Evolutionary conservation across 2,329 filamentous ascomycete species (phyloP).

Genomic region (Phialocephala sp.): DNA sequence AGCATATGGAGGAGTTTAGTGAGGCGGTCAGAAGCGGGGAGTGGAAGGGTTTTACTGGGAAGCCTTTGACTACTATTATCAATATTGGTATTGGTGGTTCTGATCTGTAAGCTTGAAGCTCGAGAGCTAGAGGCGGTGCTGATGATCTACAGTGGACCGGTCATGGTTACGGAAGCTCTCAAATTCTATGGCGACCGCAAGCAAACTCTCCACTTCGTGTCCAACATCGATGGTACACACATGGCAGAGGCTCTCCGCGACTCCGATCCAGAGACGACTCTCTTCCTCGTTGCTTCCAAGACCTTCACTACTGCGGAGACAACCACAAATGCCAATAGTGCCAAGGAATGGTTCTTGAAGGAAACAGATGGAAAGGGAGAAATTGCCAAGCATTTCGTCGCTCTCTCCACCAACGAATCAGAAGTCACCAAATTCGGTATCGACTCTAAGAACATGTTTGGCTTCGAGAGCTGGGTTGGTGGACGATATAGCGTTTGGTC

Average conservation of each 20-base stretch:
- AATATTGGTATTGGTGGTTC: constrained; percentile 98
- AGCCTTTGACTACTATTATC: constrained; percentile 95
- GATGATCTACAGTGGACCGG: constrained; percentile 73
- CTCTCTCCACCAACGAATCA: constrained; percentile 91
- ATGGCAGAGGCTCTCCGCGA: constrained; percentile 88
- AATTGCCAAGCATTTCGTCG: constrained; percentile 98
- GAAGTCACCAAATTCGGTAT: constrained; percentile 99
- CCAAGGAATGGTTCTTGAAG: constrained; percentile 96
- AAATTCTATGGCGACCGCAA: constrained; percentile 90
- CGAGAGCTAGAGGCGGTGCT: constrained; percentile 23
- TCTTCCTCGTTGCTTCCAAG: constrained; percentile 98
- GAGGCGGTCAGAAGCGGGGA: constrained; percentile 92
- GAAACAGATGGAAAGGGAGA: constrained; percentile 76
- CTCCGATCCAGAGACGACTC: constrained; percentile 96
- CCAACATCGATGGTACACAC: constrained; percentile 99
- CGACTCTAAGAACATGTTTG: constrained; percentile 99
- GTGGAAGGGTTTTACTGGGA: constrained; percentile 97
- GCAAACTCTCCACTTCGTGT: constrained; percentile 95
- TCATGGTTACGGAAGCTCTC: constrained; percentile 98
- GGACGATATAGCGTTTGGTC: constrained; percentile 99
- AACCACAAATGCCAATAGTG: constrained; percentile 93
- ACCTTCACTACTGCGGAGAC: constrained; percentile 99
- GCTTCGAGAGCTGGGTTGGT: constrained; percentile 98
- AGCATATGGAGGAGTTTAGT: constrained; percentile 98
- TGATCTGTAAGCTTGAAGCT: constrained; percentile 75